Conservation (phyloP, 345 rosid species). For the Dipteronia sinensis region DNA sequence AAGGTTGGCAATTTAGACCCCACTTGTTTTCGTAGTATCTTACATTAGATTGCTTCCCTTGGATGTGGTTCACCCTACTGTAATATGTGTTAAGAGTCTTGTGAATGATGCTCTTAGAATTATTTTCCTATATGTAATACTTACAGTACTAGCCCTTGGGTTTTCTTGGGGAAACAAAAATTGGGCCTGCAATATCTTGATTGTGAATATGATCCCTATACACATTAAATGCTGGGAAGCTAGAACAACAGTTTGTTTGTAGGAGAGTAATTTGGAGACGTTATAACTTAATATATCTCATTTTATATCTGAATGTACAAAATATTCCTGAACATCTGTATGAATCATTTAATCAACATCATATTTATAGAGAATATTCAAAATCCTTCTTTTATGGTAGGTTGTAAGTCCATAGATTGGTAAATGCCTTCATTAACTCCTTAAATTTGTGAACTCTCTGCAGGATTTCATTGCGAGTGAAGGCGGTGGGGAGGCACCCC, state of each 20-base stretch:
- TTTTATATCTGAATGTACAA: background rate
- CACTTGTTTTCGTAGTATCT: constrained; percentile 8
- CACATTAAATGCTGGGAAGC: constrained; percentile 1
- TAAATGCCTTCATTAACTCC: constrained; percentile 13
- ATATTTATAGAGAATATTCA: too few species aligned
- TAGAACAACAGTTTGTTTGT: background rate
- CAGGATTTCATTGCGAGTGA: constrained; percentile 89
- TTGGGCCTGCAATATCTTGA: background rate
- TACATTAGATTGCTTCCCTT: background rate
- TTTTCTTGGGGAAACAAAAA: background rate
- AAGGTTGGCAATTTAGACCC: constrained; percentile 59
- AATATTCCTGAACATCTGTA: background rate
- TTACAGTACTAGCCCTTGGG: background rate
- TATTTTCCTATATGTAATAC: background rate
- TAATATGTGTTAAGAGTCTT: background rate
- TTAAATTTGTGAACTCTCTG: constrained; percentile 22
- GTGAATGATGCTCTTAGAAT: background rate
- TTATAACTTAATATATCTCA: background rate
- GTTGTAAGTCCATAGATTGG: background rate
- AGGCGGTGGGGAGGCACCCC: constrained; percentile 92
- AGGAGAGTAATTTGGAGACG: background rate
- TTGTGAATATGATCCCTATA: background rate
- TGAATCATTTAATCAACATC: too few species aligned
- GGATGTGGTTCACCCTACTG: background rate
- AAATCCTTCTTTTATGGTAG: background rate